Base-by-base conservation (phyloP, 2,329 filamentous ascomycete genomes). In the Arthrobotrys sphaeroides region DNA sequence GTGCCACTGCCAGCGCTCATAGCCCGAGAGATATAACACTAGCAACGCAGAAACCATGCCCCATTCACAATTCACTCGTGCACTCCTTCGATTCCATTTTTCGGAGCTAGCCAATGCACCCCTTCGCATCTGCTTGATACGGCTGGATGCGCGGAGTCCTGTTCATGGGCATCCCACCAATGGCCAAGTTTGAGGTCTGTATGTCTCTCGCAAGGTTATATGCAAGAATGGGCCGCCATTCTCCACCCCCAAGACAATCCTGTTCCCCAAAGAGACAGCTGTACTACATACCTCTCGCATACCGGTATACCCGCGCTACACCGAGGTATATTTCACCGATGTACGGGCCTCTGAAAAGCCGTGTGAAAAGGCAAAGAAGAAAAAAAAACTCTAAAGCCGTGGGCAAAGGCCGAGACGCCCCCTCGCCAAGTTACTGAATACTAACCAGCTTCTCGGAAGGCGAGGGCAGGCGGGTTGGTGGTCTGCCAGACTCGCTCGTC, bases 321-420 rank as follows among this genome's bases (percentile, higher is more conserved):
- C 57, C 67, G 59, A 65, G 67, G 67, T 72, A 61, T 60, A 62
- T 59, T 61, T 55, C 42, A 57, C 38, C 59, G 67, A 72, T 49
- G 5, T n/a, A n/a, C n/a, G n/a, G n/a, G 16, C 26, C 18, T 16
- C n/a, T 22, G 28, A 40, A 57, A 24, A 31, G n/a, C 22, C 47
- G 42, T 59, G 47, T 60, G 36, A 49, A 40, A 28, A 43, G 40
- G 36, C 26, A 45, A 42, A 49, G 31, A 28, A 43, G 40, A 20
- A n/a, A 45, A 42, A 59, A 60, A 61, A 72, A 49, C 47, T 31
- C 38, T 49, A 60, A 59, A 53, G 16, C 24, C 26, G 42, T 70
- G 66, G 55, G 20, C 53, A 13, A 36, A 69, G 33, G 31, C 67
- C 57, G 55, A 64, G 24, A 20, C 16, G 24, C 36, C 55, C 26